A percentile compares a stretch with the other conserved stretches of the same genome.
phyloP scores from a whole-genome alignment of 371 early-diverging fungal species.

The Neoconidiobolus thromboides region DNA sequence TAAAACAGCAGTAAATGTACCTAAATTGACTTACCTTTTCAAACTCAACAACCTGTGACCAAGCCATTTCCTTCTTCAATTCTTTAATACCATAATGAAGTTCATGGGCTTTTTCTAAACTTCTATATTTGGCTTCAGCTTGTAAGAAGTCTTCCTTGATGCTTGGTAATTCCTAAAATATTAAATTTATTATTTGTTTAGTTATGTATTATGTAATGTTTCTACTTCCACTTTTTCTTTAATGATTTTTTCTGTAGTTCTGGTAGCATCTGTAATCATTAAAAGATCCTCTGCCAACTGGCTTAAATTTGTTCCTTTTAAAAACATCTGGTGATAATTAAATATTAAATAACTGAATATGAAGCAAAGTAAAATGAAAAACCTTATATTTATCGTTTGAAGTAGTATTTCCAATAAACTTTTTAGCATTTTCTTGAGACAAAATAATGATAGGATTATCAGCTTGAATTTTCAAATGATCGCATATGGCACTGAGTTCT shows the following conservation, averaged over 20 bases:
- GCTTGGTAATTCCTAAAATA: slow-evolving; percentile 14
- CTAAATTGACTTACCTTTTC: slow-evolving; percentile 15
- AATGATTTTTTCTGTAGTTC: slow-evolving; percentile 29
- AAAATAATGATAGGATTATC: slow-evolving; percentile 86
- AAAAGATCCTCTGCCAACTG: slow-evolving; percentile 56
- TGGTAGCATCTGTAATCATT: slow-evolving; percentile 40
- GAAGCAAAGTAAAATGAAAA: neutral
- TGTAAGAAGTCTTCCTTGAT: slow-evolving; percentile 36
- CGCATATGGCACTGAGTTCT: slow-evolving; percentile 61
- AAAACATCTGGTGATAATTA: slow-evolving; percentile 35
- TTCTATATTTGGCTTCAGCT: slow-evolving; percentile 33
- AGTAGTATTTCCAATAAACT: slow-evolving; percentile 66
- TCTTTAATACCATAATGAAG: slow-evolving; percentile 32
- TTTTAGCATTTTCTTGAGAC: slow-evolving; percentile 80
- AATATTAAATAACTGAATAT: neutral
- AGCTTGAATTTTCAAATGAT: slow-evolving; percentile 74
- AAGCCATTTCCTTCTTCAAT: slow-evolving; percentile 48
- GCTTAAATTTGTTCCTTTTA: slow-evolving; percentile 67
- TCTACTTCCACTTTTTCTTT: slow-evolving; percentile 26
- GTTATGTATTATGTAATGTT: neutral
- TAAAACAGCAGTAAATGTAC: too few relatives aligned
- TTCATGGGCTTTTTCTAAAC: slow-evolving; percentile 39
- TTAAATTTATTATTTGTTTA: neutral
- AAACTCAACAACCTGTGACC: slow-evolving; percentile 50
- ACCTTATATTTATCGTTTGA: slow-evolving; percentile 67